Conservation (phyloP, 352 stramenopile genomes). For the Blastocystis sp. region DNA sequence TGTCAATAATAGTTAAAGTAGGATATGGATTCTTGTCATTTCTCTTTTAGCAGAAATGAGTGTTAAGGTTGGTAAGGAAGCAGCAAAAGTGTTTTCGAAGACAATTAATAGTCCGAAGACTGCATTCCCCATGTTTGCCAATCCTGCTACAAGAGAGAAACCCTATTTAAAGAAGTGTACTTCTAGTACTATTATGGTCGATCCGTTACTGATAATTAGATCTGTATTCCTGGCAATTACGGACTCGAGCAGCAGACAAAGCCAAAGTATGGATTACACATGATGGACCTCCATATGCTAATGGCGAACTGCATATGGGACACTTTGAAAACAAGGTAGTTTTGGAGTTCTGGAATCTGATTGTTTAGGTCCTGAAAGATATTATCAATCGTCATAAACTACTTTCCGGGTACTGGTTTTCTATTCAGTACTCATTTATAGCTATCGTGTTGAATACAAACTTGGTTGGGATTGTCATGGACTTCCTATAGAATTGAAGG, state of each 20-base stretch:
- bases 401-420: slow-evolving; percentile 75
- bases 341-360: background rate
- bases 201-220: background rate
- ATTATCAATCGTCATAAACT: slow-evolving; percentile 92
- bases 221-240: slow-evolving; percentile 50
- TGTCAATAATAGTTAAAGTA: too few species aligned
- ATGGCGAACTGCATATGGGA: slow-evolving; percentile 93
- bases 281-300: slow-evolving; percentile 95
- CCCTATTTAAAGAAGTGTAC: slow-evolving; percentile 72
- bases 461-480: slow-evolving; percentile 93
- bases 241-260: background rate
- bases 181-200: slow-evolving; percentile 65
- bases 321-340: slow-evolving; percentile 81
- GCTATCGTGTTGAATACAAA: slow-evolving; percentile 35
- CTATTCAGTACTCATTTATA: background rate
- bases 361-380: slow-evolving; percentile 82
- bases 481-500: slow-evolving; percentile 95
- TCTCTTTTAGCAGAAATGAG: too few species aligned
- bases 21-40: too few species aligned
- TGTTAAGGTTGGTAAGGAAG: slow-evolving; percentile 10
- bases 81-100: slow-evolving; percentile 65
- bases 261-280: slow-evolving; percentile 81
- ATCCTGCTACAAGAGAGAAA: slow-evolving; percentile 76
- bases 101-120: slow-evolving; percentile 90
- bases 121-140: slow-evolving; percentile 88